phyloP scores from a whole-genome alignment of 441 rosid species.

The Gossypium aridum region DNA sequence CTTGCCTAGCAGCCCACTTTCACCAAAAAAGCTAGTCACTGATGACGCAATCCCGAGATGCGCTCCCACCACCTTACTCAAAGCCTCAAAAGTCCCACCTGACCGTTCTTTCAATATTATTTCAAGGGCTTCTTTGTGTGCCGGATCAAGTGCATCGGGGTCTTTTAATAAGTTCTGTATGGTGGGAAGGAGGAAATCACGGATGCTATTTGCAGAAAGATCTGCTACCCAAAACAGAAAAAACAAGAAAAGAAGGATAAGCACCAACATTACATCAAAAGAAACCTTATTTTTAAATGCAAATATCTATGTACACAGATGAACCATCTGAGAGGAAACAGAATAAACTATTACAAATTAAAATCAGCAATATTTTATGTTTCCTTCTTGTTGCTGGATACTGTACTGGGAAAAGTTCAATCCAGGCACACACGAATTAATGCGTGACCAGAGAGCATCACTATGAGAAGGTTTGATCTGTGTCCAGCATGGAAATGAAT shows the following conservation, averaged over 20 bases:
- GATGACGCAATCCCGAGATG: slow-evolving; percentile 92
- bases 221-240: slow-evolving; percentile 32
- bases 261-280: not conserved
- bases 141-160: slow-evolving; percentile 88
- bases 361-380: not conserved
- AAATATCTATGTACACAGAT: not conserved
- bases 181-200: slow-evolving; percentile 74
- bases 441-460: not conserved
- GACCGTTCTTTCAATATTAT: slow-evolving; percentile 88
- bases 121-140: slow-evolving; percentile 94
- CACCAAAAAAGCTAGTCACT: slow-evolving; percentile 84
- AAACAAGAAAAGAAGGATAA: not conserved
- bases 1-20: slow-evolving; percentile 75
- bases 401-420: not conserved
- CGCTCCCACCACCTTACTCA: slow-evolving; percentile 91
- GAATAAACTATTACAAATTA: not conserved
- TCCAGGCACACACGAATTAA: not conserved
- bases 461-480: not conserved
- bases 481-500: not conserved
- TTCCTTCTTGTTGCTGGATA: not conserved
- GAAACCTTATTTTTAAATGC: not conserved
- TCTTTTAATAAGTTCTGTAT: slow-evolving; percentile 84
- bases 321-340: not conserved
- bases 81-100: slow-evolving; percentile 77
- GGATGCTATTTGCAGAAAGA: slow-evolving; percentile 59